Percentiles rank a stretch among this genome's conserved stretches.
Conservation (phyloP, 2,329 filamentous ascomycete genomes). For the Ophiocordyceps camponoti-rufipedis region DNA sequence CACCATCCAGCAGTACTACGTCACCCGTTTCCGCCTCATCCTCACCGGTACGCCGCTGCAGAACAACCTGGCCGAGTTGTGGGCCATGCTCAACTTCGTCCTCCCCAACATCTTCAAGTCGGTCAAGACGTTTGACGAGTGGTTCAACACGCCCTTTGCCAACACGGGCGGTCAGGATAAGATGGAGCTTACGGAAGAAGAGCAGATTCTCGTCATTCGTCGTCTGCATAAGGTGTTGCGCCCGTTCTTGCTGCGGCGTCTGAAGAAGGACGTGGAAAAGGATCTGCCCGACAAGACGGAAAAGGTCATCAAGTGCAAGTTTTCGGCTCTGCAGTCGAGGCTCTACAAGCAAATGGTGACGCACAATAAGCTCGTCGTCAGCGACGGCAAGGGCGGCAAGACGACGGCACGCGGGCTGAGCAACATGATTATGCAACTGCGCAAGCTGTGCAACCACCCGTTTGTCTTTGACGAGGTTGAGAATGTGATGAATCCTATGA, state of each 20-base stretch:
- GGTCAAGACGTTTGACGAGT: conserved; percentile 82
- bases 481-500: conserved; percentile 88
- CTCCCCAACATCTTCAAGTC: conserved; percentile 98
- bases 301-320: conserved; percentile 84
- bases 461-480: conserved; percentile 92
- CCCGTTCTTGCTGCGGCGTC: conserved; percentile 97
- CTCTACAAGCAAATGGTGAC: conserved; percentile 86
- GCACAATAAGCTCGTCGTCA: conserved; percentile 96
- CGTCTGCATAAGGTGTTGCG: conserved; percentile 98
- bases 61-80: conserved; percentile 99
- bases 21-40: conserved; percentile 78
- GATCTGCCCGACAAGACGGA: conserved; percentile 98
- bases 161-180: conserved; percentile 95
- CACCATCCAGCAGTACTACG: conserved; percentile 90
- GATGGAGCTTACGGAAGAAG: conserved; percentile 97
- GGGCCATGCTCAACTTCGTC: conserved; percentile 96
- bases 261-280: conserved; percentile 99
- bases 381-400: conserved; percentile 90
- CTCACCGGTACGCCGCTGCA: conserved; percentile 96
- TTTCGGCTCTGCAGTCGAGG: conserved; percentile 88
- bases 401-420: conserved; percentile 91
- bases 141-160: conserved; percentile 89
- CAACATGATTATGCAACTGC: conserved; percentile 99
- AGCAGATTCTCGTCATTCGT: conserved; percentile 59
- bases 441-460: conserved; percentile 97